Conservation (phyloP, 805 yeast genomes). For the Peterozyma toletana region DNA sequence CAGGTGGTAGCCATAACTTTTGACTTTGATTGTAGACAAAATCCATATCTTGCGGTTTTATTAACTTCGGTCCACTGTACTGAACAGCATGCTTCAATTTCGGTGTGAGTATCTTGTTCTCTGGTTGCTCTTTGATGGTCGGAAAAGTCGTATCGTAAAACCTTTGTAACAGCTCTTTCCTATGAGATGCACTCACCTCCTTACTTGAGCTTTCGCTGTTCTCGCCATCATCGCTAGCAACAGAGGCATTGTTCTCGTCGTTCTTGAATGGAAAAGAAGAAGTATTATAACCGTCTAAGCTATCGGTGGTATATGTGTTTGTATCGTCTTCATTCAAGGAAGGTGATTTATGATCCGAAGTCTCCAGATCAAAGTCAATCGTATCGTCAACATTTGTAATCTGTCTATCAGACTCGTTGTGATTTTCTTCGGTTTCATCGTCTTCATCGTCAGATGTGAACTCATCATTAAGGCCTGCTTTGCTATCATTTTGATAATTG, state of each 20-base stretch:
- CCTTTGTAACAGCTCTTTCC: background rate
- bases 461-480: background rate
- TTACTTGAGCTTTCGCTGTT: no score
- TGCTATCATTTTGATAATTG: background rate
- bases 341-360: no score
- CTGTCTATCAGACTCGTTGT: no score
- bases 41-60: slow-evolving; percentile 7
- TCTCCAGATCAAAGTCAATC: no score
- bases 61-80: slow-evolving; percentile 2
- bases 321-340: no score
- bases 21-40: slow-evolving; percentile 2
- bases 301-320: no score
- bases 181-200: no score
- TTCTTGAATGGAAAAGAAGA: no score
- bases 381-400: no score
- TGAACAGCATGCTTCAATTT: slow-evolving; percentile 1
- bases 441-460: background rate
- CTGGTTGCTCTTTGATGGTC: slow-evolving; percentile 3
- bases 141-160: slow-evolving; percentile 5
- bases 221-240: no score
- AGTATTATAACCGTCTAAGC: no score
- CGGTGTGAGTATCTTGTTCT: slow-evolving; percentile 5
- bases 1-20: slow-evolving; percentile 5
- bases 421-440: background rate
- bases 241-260: no score